Evolutionary conservation across 108 stramenopile genomes (phyloP), one percentile per base, ranked within the genome.

Genomic region (Conticribra weissflogii): DNA sequence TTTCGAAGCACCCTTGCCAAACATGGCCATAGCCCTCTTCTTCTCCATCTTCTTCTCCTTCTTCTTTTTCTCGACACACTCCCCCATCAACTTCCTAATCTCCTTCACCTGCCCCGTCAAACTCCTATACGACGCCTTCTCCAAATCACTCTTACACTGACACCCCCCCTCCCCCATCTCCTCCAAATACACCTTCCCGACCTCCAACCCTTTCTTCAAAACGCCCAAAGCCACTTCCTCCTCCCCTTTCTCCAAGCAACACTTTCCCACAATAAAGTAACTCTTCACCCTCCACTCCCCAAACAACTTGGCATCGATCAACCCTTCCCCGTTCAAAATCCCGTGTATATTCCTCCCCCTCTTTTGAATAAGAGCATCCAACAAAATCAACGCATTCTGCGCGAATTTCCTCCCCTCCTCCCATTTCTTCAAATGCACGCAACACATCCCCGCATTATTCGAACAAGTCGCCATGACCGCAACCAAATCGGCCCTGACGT

Each of bases 381-480:
- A 51, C 18, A 94, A 54, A 1, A 85, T 78, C 32, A 94, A 54
- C 15, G 88, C 88, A 75, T 88, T 89, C 49, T 78, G 64, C 0
- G 75, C 82, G 58, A 81, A 86, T 59, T 81, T 76, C 25, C 57
- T 33, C 5, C 84, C 78, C 36, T 86, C 79, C 16, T 87, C 84
- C 85, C 85, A 81, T 24, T 75, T 60, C 5, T 74, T 49, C 32
- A 86, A 47, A 46, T 88, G 72, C 9, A 75, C 49, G 63, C 85
- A 88, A 63, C 88, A 94, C n/a, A 87, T 89, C 17, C 80, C 87
- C 0, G 90, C 88, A 79, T 94, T 94, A 71, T 94, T 94, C 54
- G 79, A 83, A 62, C 90, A 91, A 8, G 93, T 91, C 14, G 88
- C 81, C 85, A 94, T 86, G 27, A 85, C 61, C 4, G 77, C 73